phyloP scores from a whole-genome alignment of 805 yeast species.

The Candida alai region DNA sequence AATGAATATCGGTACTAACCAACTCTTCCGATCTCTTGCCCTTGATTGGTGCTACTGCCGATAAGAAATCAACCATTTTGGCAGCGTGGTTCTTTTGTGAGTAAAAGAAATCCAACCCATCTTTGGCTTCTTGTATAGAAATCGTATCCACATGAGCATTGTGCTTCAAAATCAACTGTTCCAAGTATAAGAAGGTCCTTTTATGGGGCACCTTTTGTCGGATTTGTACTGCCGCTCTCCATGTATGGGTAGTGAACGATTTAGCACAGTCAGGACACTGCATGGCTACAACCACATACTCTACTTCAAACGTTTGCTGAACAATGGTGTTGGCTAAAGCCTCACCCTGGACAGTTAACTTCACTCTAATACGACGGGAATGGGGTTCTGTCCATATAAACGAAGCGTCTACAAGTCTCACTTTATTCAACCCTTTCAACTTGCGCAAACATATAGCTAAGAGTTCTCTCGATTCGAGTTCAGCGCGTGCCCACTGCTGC shows the following conservation, averaged over 20 bases:
- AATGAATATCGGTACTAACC: slow-evolving; percentile 86
- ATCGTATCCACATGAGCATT: slow-evolving; percentile 93
- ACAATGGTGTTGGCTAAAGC: slow-evolving; percentile 88
- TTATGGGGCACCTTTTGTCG: slow-evolving; percentile 97
- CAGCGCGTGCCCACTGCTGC: slow-evolving; percentile 85
- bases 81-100: slow-evolving; percentile 85
- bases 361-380: slow-evolving; percentile 87
- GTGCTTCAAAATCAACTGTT: slow-evolving; percentile 89
- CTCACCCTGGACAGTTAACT: slow-evolving; percentile 94
- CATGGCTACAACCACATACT: slow-evolving; percentile 87
- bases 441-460: slow-evolving; percentile 86
- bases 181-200: slow-evolving; percentile 92
- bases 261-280: slow-evolving; percentile 99
- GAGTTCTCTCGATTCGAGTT: slow-evolving; percentile 87
- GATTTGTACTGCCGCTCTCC: slow-evolving; percentile 97
- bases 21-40: slow-evolving; percentile 85
- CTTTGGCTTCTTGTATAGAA: slow-evolving; percentile 86
- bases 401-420: slow-evolving; percentile 86
- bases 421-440: slow-evolving; percentile 81
- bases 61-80: slow-evolving; percentile 88
- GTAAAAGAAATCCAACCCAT: slow-evolving; percentile 93
- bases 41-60: slow-evolving; percentile 80
- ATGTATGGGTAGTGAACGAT: slow-evolving; percentile 92
- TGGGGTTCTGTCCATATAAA: slow-evolving; percentile 99
- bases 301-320: slow-evolving; percentile 93